Base-by-base conservation (phyloP, 2,329 filamentous ascomycete genomes). In the Fusarium tanahbumbuense region DNA sequence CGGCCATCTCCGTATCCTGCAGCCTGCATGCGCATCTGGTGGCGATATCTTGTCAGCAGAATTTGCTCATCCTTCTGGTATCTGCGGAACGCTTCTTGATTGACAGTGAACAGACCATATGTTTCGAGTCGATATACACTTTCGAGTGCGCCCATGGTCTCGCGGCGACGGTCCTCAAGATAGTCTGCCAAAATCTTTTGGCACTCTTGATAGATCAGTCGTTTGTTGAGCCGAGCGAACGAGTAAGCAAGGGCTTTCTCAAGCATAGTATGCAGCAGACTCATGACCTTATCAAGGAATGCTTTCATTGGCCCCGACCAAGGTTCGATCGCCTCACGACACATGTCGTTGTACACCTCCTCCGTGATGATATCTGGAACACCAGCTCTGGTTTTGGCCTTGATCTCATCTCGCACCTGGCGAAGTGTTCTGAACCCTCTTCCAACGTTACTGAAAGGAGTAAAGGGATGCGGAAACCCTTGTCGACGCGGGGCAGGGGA, bases 321-420 rank as follows among this genome's bases (percentile, higher is more conserved):
- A 2, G 87, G 85, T 10, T 77, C 75, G 3, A 92, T 85, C 0
- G 86, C 85, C n/a, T 86, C 79, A 18, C 83, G 80, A 47, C 87
- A 88, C 18, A 92, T 81, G 0, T 82, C 82, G 28, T 89, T 85
- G 23, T 90, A 88, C 0, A 91, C 88, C 40, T 87, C 86, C 0
- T 87, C 84, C 0, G 89, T 86, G 1, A 88, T 85, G 1, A 89
- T 82, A 9, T 86, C 85, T 0, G 88, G 88, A 70, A 89, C 83
- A 0, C 89, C 89, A 0, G 87, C 85, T 20, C 82, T 83, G 27
- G 85, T 86, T 15, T 87, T 87, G 6, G 82, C 78, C 20, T 81
- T 78, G 16, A 91, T 89, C 13, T 89, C 84, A 0, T 81, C 77
- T 0, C 85, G 83, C 3, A 92, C 87, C 40, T 85, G 79, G 6